phyloP scores from a whole-genome alignment of 164 flowering plant genomes.

The Akebia trifoliata region DNA sequence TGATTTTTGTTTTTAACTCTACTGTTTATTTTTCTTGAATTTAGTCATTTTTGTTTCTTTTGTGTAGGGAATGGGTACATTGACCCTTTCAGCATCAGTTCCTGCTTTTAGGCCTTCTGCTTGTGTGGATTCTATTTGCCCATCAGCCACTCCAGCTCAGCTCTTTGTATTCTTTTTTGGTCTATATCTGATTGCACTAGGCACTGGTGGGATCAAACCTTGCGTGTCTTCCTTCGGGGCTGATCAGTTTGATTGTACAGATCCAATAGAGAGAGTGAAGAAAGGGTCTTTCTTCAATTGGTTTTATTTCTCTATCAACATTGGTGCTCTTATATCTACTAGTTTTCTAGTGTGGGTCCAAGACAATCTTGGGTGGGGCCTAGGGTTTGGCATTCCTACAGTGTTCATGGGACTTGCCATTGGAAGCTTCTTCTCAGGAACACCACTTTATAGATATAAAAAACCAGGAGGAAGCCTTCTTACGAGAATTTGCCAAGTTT shows the following conservation, averaged over 20 bases:
- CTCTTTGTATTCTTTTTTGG: conserved; percentile 66
- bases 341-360: conserved; percentile 76
- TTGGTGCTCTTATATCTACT: conserved; percentile 80
- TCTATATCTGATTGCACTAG: conserved; percentile 77
- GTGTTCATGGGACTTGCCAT: conserved; percentile 75
- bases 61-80: conserved; percentile 70
- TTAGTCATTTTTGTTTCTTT: neutral
- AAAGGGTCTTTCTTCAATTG: conserved; percentile 89
- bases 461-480: conserved; percentile 90
- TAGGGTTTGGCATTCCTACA: conserved; percentile 90
- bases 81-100: conserved; percentile 79
- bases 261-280: conserved; percentile 58
- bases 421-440: conserved; percentile 67
- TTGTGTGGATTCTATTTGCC: conserved; percentile 58
- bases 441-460: conserved; percentile 77
- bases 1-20: neutral
- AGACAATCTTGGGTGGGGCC: conserved; percentile 87
- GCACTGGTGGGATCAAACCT: conserved; percentile 87
- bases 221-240: conserved; percentile 94
- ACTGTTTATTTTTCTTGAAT: neutral
- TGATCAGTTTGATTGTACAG: conserved; percentile 88
- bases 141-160: conserved; percentile 63
- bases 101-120: conserved; percentile 58
- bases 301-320: conserved; percentile 83
- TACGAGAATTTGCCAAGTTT: conserved; percentile 80